These are phyloP conservation scores for Aspergillus tanneri DNA, from an alignment of 2,329 filamentous ascomycete genomes.

Conservation along the genomic window DNA sequence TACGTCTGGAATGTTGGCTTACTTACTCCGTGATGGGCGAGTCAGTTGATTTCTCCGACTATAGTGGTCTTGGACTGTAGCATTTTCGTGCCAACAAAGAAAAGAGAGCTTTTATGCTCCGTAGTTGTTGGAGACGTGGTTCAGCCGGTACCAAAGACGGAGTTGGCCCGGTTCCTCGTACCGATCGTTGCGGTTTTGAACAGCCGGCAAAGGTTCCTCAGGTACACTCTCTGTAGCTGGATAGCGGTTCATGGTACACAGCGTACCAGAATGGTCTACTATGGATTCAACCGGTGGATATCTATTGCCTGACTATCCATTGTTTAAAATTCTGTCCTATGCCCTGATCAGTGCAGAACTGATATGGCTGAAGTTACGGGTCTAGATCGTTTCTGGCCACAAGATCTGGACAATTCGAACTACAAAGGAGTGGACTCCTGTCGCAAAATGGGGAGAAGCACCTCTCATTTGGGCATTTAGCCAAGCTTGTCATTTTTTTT, in stretches of 20 bases:
- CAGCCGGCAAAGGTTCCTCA: background rate
- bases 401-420: no score
- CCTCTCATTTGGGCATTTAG: no score
- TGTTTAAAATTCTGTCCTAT: background rate
- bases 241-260: background rate
- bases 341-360: background rate
- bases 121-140: no score
- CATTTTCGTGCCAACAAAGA: no score
- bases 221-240: background rate
- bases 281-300: background rate
- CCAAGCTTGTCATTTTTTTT: background rate
- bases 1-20: background rate
- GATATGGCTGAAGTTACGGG: no score
- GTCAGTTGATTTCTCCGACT: background rate
- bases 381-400: no score
- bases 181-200: background rate
- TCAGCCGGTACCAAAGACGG: constrained; percentile 6
- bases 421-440: no score
- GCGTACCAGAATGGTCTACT: background rate
- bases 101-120: no score
- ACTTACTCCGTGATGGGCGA: no score
- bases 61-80: no score
- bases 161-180: background rate
- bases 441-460: no score
- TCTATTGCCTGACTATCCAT: background rate